These are phyloP conservation scores for Pseudogymnoascus sp. DNA, from an alignment of 2,329 filamentous ascomycete genomes.

Conservation along the genomic window DNA sequence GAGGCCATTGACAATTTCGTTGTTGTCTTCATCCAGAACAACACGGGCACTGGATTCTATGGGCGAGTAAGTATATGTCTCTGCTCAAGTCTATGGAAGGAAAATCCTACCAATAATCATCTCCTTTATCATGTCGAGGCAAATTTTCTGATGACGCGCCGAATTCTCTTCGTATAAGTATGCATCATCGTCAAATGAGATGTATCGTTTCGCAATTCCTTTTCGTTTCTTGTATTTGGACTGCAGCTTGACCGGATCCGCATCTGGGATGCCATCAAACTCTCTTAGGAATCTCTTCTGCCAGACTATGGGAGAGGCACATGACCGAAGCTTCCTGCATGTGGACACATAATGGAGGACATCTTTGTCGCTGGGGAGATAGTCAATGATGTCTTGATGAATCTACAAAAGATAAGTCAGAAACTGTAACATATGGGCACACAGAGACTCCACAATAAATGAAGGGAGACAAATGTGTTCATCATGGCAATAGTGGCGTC, in stretches of 20 bases:
- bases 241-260: constrained; percentile 25
- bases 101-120: constrained; percentile 36
- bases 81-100: neutral
- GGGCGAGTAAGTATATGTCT: neutral
- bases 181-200: constrained; percentile 16
- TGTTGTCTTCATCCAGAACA: constrained; percentile 9
- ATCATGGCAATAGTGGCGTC: neutral
- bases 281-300: constrained; percentile 33
- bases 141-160: constrained; percentile 26
- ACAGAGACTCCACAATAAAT: neutral
- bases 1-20: neutral
- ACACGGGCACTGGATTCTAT: constrained; percentile 24
- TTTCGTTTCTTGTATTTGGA: constrained; percentile 30
- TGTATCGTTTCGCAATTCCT: constrained; percentile 25
- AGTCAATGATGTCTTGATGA: constrained; percentile 24
- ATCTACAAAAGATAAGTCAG: constrained; percentile 19
- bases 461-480: neutral
- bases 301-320: constrained; percentile 40
- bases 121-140: constrained; percentile 33
- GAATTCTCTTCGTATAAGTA: too few species aligned
- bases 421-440: neutral
- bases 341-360: constrained; percentile 33
- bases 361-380: constrained; percentile 33
- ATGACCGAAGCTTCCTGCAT: constrained; percentile 33
- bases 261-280: constrained; percentile 33